A percentile compares a stretch with the other conserved stretches of the same genome.
phyloP scores from a whole-genome alignment of 306 rosid genomes.

The Erythrophleum fordii region DNA sequence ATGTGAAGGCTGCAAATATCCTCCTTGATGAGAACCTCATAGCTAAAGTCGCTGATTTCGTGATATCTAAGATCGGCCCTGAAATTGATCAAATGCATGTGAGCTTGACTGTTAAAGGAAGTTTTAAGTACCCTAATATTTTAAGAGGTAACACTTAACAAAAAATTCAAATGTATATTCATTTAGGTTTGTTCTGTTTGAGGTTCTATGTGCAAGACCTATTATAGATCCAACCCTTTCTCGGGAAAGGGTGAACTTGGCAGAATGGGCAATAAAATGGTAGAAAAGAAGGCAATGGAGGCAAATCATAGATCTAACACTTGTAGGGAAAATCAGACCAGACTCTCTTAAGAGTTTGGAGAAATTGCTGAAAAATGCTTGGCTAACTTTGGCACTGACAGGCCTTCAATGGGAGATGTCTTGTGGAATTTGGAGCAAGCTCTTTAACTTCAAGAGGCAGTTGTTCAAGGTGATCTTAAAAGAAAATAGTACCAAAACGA shows the following conservation, averaged over 20 bases:
- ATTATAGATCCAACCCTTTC: constrained; percentile 88
- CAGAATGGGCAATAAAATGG: constrained; percentile 96
- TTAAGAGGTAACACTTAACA: constrained; percentile 83
- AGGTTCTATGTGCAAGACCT: constrained; percentile 87
- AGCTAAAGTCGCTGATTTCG: constrained; percentile 96
- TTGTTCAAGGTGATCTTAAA: constrained; percentile 70
- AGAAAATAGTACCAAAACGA: constrained; percentile 86
- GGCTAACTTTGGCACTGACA: constrained; percentile 81
- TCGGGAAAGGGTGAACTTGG: constrained; percentile 86
- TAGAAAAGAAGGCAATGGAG: constrained; percentile 82
- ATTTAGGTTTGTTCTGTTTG: constrained; percentile 87
- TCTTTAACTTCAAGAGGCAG: constrained; percentile 83
- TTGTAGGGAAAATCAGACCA: constrained; percentile 68
- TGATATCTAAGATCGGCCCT: constrained; percentile 83
- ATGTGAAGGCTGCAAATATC: constrained; percentile 89
- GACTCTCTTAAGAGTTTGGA: constrained; percentile 83
- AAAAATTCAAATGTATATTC: constrained; percentile 92
- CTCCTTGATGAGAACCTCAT: constrained; percentile 40
- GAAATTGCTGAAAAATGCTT: constrained; percentile 93
- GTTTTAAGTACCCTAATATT: constrained; percentile 90
- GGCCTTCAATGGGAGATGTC: constrained; percentile 94
- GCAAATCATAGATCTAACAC: constrained; percentile 71
- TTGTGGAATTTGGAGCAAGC: constrained; percentile 89
- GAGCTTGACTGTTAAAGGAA: constrained; percentile 86
- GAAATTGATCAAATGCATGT: constrained; percentile 89